Conservation (phyloP, 208 protist genomes). For the Trypanosoma scelopori region DNA sequence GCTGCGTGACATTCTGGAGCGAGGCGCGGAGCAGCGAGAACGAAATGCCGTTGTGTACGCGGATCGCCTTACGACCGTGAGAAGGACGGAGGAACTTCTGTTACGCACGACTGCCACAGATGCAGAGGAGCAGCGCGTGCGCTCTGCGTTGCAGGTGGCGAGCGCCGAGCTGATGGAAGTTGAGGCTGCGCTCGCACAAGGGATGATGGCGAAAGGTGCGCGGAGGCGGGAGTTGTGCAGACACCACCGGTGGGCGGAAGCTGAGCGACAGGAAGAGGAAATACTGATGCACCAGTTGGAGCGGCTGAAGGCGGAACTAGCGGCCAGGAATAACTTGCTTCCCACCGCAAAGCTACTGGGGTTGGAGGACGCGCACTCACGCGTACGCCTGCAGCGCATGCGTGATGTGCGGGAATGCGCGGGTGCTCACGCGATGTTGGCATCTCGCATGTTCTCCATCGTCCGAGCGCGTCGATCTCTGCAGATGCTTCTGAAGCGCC, state of each 20-base stretch:
- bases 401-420: slow-evolving; percentile 2
- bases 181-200: background rate
- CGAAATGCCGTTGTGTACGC: background rate
- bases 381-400: slow-evolving; percentile 2
- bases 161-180: background rate
- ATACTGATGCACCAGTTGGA: slow-evolving; percentile 12
- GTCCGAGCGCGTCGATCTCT: background rate
- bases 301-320: background rate
- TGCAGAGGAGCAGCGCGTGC: slow-evolving; percentile 2
- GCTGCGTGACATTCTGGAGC: slow-evolving; percentile 1
- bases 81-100: slow-evolving; percentile 7
- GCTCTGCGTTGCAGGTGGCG: background rate
- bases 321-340: too few species aligned
- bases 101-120: background rate
- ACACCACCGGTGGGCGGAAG: background rate
- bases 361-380: slow-evolving; percentile 1
- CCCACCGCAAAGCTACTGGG: too few species aligned
- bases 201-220: background rate
- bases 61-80: background rate
- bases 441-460: background rate
- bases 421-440: background rate
- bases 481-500: background rate
- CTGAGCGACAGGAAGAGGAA: background rate
- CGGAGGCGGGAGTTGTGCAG: background rate
- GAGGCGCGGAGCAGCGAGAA: slow-evolving; percentile 6